Percentiles rank a stretch among this genome's conserved stretches.
Conservation (phyloP, 2,329 filamentous ascomycete genomes). For the Sporothrix inflata region DNA sequence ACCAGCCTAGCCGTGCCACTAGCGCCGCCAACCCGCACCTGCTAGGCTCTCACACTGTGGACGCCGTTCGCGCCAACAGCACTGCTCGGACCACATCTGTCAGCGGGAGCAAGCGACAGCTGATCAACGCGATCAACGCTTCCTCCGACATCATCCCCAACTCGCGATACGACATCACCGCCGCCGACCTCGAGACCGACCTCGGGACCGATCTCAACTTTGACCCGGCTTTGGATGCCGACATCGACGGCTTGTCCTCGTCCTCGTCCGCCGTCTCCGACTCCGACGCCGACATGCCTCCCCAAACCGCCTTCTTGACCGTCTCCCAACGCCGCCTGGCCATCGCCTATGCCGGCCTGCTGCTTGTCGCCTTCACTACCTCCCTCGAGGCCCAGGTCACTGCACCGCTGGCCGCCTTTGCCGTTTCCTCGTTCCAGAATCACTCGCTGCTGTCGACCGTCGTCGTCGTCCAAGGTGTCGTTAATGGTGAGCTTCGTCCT, state of each 20-base stretch:
- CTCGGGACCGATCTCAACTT: not conserved
- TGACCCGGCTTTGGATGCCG: conserved; percentile 3
- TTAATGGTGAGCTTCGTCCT: conserved; percentile 53
- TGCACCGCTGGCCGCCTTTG: conserved; percentile 62
- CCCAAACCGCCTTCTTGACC: conserved; percentile 27
- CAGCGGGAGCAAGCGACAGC: conserved; percentile 11
- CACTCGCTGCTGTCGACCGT: conserved; percentile 69
- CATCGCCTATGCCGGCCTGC: conserved; percentile 41
- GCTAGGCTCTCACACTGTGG: conserved; percentile 25
- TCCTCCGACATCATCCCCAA: conserved; percentile 12
- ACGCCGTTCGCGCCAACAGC: not conserved
- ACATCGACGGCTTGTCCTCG: not conserved
- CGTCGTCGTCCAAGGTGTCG: conserved; percentile 64
- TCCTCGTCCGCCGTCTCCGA: not conserved
- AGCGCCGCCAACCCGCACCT: conserved; percentile 23
- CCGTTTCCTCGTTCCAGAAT: conserved; percentile 64
- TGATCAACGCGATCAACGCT: not conserved
- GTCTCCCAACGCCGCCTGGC: conserved; percentile 29
- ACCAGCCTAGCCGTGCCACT: conserved; percentile 25
- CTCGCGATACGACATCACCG: not conserved
- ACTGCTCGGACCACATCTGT: conserved; percentile 21
- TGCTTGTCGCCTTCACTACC: conserved; percentile 66
- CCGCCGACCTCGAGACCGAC: not conserved
- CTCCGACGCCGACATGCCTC: conserved; percentile 25
- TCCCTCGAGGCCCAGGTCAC: conserved; percentile 70